Evolutionary conservation across 1,284 basidiomycete species (phyloP), one percentile per base, ranked within the genome.

Genomic region (Microbotryum violaceum): DNA sequence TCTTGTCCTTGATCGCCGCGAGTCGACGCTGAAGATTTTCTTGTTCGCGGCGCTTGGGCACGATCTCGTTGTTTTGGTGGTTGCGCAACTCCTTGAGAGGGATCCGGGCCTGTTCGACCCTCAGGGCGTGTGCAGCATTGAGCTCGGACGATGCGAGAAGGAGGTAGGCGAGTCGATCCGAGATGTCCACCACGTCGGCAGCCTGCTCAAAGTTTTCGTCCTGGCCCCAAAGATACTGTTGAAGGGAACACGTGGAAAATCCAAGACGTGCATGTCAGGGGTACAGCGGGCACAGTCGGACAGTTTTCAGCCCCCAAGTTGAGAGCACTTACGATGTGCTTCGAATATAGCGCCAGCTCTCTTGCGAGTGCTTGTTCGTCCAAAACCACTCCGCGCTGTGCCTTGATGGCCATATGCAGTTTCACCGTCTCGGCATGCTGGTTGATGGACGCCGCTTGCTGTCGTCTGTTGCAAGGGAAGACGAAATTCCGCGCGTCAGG

Each of bases 1-100:
- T 50, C 50, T 67, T 66, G 21, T 51, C 53, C 63, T 58, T 47
- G 25, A 57, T 54, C 6, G 57, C 46, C 27, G 47, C 56, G 46
- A 67, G 56, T 56, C 63, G 59, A 7, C 54, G 51, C 23, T 61
- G 50, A 46, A 67, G 54, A 14, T 59, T 33, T 7, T 44, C 21
- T 29, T 52, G 61, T 27, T 57, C 56, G 44, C 62, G 51, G 25
- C 63, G 66, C 18, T 64, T 58, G 48, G 60, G 65, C 27, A 58
- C 58, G 37, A 70, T 54, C 18, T 64, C 66, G 37, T 42, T 42
- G 54, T 71, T 69, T 58, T 72, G 70, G 46, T 65, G 67, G 58
- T 72, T 72, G 63, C 71, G 68, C 8, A 67, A 57, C 29, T 65
- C 67, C 49, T 72, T 72, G 48, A 72, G 58, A 0, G 63, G 25